These are phyloP conservation scores for Suhomyces guaymorum DNA, from an alignment of 1,139 yeast species.

Conservation along the genomic window DNA sequence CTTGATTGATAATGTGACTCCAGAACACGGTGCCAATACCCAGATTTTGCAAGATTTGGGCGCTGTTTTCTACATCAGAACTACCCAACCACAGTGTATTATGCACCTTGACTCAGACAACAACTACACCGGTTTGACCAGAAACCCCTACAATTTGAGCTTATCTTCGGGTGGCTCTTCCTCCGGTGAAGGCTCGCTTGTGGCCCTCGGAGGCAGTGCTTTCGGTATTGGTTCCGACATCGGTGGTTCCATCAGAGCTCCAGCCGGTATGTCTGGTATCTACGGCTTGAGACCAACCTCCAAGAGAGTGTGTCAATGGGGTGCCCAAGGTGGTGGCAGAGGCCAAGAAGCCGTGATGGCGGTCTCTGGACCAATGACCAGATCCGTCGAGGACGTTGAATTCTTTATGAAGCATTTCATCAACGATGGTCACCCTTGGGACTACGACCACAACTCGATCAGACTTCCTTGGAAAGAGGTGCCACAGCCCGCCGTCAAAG, in stretches of 20 bases:
- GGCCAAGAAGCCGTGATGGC: constrained; percentile 63
- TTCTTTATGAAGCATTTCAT: constrained; percentile 59
- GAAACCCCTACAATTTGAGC: constrained; percentile 42
- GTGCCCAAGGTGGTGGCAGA: constrained; percentile 54
- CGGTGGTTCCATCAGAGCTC: constrained; percentile 77
- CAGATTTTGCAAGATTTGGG: constrained; percentile 61
- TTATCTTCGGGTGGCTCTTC: constrained; percentile 64
- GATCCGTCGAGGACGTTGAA: constrained; percentile 63
- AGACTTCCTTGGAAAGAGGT: constrained; percentile 66
- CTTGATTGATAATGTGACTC: constrained; percentile 49
- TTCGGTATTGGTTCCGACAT: constrained; percentile 77
- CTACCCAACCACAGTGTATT: constrained; percentile 49
- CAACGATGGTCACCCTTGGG: constrained; percentile 71
- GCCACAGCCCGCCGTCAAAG: constrained; percentile 29
- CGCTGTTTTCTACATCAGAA: constrained; percentile 58
- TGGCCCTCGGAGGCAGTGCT: constrained; percentile 63
- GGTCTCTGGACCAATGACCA: constrained; percentile 64
- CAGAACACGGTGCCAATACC: constrained; percentile 51
- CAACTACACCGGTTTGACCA: constrained; percentile 40
- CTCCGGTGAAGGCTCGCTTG: constrained; percentile 75
- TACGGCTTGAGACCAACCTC: constrained; percentile 71
- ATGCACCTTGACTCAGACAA: constrained; percentile 50
- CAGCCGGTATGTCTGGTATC: constrained; percentile 70
- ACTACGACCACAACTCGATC: constrained; percentile 53
- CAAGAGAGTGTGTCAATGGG: constrained; percentile 54